Percentiles rank a stretch among this genome's conserved stretches.
Evolutionary conservation across 1,139 yeast species (phyloP).

Genomic region (Zygosaccharomyces sapae): DNA sequence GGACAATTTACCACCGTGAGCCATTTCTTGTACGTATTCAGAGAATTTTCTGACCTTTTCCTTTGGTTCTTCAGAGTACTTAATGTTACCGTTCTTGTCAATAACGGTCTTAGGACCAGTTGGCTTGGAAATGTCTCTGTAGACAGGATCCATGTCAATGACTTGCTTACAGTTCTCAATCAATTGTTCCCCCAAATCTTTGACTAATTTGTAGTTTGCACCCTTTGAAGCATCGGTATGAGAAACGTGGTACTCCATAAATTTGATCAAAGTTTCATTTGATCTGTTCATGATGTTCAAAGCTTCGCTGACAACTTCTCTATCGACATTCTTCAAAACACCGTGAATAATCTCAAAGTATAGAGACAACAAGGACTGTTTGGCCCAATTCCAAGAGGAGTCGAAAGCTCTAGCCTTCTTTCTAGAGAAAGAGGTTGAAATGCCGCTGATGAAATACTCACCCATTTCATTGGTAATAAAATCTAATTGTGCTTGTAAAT

Average conservation of each 20-base stretch:
- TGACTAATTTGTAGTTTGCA: constrained; percentile 82
- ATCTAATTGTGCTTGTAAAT: constrained; percentile 85
- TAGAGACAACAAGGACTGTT: constrained; percentile 92
- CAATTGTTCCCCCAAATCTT: constrained; percentile 84
- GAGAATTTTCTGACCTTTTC: constrained; percentile 91
- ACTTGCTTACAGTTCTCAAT: constrained; percentile 94
- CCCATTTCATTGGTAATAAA: constrained; percentile 94
- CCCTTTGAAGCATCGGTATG: constrained; percentile 88
- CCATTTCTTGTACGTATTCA: constrained; percentile 95
- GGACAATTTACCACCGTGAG: constrained; percentile 87
- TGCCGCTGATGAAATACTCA: constrained; percentile 88
- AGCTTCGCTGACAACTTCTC: constrained; percentile 95
- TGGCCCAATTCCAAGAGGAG: constrained; percentile 99
- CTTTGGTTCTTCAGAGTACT: constrained; percentile 79
- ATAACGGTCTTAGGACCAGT: constrained; percentile 92
- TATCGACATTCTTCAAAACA: constrained; percentile 75
- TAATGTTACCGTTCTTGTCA: constrained; percentile 82
- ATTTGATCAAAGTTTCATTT: constrained; percentile 86
- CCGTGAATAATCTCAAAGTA: constrained; percentile 96
- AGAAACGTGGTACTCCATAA: constrained; percentile 96
- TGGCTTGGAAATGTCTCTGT: constrained; percentile 89
- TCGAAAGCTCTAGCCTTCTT: constrained; percentile 94
- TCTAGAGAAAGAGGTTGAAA: constrained; percentile 83
- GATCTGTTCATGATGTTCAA: constrained; percentile 97
- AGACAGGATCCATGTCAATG: constrained; percentile 76